Evolutionary conservation across 2,329 filamentous ascomycete species (phyloP).

Genomic region (Xylaria multiplex): DNA sequence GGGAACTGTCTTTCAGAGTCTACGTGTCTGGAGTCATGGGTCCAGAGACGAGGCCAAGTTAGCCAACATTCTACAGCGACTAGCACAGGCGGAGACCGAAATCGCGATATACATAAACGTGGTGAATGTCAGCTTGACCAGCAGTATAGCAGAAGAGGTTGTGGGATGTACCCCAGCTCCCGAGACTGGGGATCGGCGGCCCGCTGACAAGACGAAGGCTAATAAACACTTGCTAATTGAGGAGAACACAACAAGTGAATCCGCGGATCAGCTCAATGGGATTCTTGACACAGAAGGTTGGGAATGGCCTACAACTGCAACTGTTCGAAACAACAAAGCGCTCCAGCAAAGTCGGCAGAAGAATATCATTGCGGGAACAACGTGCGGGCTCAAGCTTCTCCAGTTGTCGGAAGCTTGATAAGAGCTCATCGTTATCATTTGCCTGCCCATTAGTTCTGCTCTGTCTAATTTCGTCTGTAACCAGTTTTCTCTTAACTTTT

Average conservation of each 20-base stretch:
- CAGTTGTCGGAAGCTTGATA: not conserved
- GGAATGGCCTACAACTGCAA: constrained; percentile 9
- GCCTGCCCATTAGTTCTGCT: no score
- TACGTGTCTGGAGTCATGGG: constrained; percentile 16
- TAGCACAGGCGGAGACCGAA: constrained; percentile 11
- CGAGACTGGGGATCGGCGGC: not conserved
- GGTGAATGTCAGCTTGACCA: constrained; percentile 14
- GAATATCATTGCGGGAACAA: constrained; percentile 17
- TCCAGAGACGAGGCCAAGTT: constrained; percentile 19
- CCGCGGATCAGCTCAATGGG: constrained; percentile 7
- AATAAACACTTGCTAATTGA: constrained; percentile 5
- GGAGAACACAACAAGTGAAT: not conserved
- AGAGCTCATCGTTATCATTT: no score
- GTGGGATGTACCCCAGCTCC: not conserved
- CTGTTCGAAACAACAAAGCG: constrained; percentile 4
- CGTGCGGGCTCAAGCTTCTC: not conserved
- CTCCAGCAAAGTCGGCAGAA: constrained; percentile 7
- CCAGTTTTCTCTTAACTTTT: no score
- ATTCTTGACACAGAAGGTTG: constrained; percentile 13
- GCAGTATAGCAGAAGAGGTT: constrained; percentile 8
- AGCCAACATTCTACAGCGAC: constrained; percentile 12
- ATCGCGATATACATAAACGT: constrained; percentile 8
- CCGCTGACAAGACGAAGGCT: not conserved
- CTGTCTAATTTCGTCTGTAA: no score
- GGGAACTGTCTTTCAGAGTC: constrained; percentile 1